Conservation (phyloP, 1,284 basidiomycete genomes). For the Lentinus polychrous region DNA sequence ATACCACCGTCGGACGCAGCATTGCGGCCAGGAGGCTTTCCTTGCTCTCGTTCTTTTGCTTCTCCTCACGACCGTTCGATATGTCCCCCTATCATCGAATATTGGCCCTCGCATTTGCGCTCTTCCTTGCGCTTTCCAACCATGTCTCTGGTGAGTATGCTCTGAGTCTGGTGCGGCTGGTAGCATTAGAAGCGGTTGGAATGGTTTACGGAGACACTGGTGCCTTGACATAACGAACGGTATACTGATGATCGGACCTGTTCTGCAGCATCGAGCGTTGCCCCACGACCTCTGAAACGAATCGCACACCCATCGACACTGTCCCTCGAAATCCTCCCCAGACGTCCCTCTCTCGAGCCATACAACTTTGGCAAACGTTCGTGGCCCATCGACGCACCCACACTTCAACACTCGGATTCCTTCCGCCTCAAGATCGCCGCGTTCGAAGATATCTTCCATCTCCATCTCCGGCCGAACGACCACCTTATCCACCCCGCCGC, state of each 20-base stretch:
- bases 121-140: conserved; percentile 2
- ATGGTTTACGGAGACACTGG: background rate
- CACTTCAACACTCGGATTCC: conserved; percentile 54
- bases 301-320: conserved; percentile 51
- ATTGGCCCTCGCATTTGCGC: conserved; percentile 1
- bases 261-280: conserved; percentile 41
- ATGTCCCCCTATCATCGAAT: conserved; percentile 5
- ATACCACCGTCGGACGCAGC: background rate
- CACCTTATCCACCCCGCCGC: conserved; percentile 74
- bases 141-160: conserved; percentile 8
- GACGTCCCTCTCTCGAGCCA: conserved; percentile 26
- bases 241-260: conserved; percentile 4
- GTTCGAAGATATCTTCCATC: conserved; percentile 54
- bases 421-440: conserved; percentile 60
- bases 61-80: background rate
- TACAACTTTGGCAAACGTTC: conserved; percentile 30
- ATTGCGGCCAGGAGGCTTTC: background rate
- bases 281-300: conserved; percentile 49
- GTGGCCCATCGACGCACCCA: conserved; percentile 28
- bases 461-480: conserved; percentile 70
- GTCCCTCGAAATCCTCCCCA: conserved; percentile 62
- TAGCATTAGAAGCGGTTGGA: background rate
- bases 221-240: background rate
- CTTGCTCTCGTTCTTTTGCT: background rate
- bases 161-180: too few species aligned